Conservation (phyloP, 768 basidiomycete genomes). For the Grammothele lineata region DNA sequence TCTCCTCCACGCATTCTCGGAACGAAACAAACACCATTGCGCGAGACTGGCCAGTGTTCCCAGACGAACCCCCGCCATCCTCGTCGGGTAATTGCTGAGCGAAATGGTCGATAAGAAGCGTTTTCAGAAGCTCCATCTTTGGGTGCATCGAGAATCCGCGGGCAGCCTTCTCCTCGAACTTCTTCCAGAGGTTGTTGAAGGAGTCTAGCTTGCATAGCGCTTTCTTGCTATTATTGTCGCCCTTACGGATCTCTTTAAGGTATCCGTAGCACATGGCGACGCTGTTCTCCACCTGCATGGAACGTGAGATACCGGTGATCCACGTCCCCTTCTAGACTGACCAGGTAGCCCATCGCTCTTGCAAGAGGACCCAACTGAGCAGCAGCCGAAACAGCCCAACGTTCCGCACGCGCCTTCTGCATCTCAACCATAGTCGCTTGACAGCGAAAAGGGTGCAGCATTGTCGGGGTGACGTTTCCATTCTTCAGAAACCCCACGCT, state of each 20-base stretch:
- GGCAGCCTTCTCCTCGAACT: slow-evolving; percentile 55
- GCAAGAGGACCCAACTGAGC: slow-evolving; percentile 58
- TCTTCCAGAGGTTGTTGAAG: slow-evolving; percentile 62
- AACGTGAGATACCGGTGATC: too few relatives aligned
- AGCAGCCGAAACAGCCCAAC: slow-evolving; percentile 50
- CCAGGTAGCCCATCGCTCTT: slow-evolving; percentile 84
- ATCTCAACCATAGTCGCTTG: slow-evolving; percentile 40
- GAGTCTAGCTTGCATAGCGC: slow-evolving; percentile 45
- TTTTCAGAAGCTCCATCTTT: slow-evolving; percentile 84
- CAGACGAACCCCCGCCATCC: slow-evolving; percentile 25
- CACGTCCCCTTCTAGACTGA: too few relatives aligned
- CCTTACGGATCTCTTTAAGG: slow-evolving; percentile 44
- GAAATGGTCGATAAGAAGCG: slow-evolving; percentile 78
- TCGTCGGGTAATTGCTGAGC: slow-evolving; percentile 44
- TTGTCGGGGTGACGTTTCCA: slow-evolving; percentile 47
- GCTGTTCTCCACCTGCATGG: slow-evolving; percentile 73
- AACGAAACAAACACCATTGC: slow-evolving; percentile 96
- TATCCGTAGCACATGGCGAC: slow-evolving; percentile 70
- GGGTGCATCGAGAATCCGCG: slow-evolving; percentile 71
- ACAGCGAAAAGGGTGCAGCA: slow-evolving; percentile 63
- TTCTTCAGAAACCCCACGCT: slow-evolving; percentile 39
- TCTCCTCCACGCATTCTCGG: slow-evolving; percentile 86
- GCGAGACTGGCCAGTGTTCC: slow-evolving; percentile 43
- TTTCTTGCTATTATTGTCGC: slow-evolving; percentile 37
- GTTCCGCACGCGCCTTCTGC: slow-evolving; percentile 26